Percentiles rank a stretch among this genome's conserved stretches.
phyloP scores from a whole-genome alignment of 164 flowering plant species.

The Platanus orientalis region DNA sequence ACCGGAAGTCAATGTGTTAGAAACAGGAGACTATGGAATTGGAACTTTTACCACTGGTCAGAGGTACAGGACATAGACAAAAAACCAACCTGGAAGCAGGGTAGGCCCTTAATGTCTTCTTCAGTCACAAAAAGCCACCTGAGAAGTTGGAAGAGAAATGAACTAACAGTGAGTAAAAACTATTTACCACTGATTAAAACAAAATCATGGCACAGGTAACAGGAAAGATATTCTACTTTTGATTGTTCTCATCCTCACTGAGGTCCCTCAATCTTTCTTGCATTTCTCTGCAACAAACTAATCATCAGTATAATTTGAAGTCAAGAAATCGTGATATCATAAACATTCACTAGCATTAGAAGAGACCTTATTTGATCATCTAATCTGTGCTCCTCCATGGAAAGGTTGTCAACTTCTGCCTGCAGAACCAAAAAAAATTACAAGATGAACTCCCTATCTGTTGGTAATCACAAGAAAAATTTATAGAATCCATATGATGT shows the following conservation, averaged over 20 bases:
- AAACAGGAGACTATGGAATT: constrained; percentile 45
- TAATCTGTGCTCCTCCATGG: constrained; percentile 65
- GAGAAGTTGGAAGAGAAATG: not conserved
- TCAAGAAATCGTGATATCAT: not conserved
- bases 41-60: constrained; percentile 6
- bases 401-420: constrained; percentile 77
- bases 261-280: constrained; percentile 81
- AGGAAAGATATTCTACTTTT: constrained; percentile 34
- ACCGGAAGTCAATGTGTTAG: not conserved
- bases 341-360: not conserved
- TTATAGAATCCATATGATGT: not conserved
- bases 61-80: not conserved
- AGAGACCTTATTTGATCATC: constrained; percentile 64
- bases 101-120: constrained; percentile 66
- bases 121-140: constrained; percentile 82
- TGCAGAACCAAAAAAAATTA: constrained; percentile 32
- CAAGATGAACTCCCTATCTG: not conserved
- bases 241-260: constrained; percentile 86
- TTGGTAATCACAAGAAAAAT: not conserved
- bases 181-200: not conserved
- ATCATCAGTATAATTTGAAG: constrained; percentile 18
- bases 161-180: not conserved
- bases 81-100: constrained; percentile 59
- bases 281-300: constrained; percentile 66
- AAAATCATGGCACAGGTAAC: not conserved